Evolutionary conservation across 352 stramenopile genomes (phyloP), one percentile per base, ranked within the genome.

Genomic region (Thalassiosira ordinaria): DNA sequence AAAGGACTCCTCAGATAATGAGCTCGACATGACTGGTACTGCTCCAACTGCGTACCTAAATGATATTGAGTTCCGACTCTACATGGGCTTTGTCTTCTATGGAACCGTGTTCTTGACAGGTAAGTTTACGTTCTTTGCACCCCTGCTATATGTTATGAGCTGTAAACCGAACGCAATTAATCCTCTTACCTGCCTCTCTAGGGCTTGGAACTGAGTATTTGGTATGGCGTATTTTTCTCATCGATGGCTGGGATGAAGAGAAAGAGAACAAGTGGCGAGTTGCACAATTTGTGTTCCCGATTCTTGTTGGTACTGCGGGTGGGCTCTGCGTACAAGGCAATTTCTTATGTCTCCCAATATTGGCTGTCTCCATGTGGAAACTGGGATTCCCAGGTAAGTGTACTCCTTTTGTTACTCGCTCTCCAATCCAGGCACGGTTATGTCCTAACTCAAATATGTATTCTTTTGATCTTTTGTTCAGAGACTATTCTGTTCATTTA

Each of bases 311-410:
- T 13, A 57, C 47, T 31, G 16, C 47, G 9, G 22, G 31, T 27
- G 47, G 47, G 5, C 47, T 57, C n/a, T 20, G 20, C 1, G 35
- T 4, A 4, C 1, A 11, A 31, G 22, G 47, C 18, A 57, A 57
- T 14, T 57, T 35, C 22, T 57, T 57, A 1, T 1, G 1, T 2
- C 3, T 57, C 16, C 47, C 47, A 4, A n/a, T 57, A 27, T 57
- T 57, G 47, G 47, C n/a, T 35, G 47, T 33, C 5, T 9, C 47
- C 20, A 57, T 57, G 47, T 57, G 47, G 47, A 57, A 57, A 24
- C 47, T 57, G 31, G 47, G 47, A 16, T 57, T 53, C 18, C 46
- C 46, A 3, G 46, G 46, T 53, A 18, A 53, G 13, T 44, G 35
- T n/a, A n/a, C n/a, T n/a, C n/a, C n/a, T n/a, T n/a, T n/a, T n/a